Base-by-base conservation (phyloP, 805 yeast species). In the Cyberlindnera bimundalis region DNA sequence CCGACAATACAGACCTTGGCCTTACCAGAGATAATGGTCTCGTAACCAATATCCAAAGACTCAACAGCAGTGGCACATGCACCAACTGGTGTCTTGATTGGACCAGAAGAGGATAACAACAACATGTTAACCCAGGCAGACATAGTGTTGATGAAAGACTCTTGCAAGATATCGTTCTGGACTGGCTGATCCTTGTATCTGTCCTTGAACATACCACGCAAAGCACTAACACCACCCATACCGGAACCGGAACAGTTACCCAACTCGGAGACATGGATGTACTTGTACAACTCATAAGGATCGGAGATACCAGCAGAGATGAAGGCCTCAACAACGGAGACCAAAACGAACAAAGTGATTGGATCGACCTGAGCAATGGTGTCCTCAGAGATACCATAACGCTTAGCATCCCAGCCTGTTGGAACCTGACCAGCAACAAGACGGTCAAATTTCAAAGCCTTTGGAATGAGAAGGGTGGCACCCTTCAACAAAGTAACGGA, bases 191-290 rank as follows among this genome's bases (percentile, higher is more conserved):
- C 99, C 55, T 78, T 71, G 72, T 76, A 93, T 71, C 99, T 82
- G 62, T 91, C 96, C 68, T 78, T 89, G 76, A 89, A 93, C 98
- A 93, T 93, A 57, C 96, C 97, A 66, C 95, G 86, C 61, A 93
- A 71, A 39, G 99, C 99, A 55, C 84, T 65, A 58, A 91, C 95
- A 83, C 99, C 99, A 70, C 99, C 99, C 96, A 93, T 91, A 79
- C 99, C 99, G 42, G 97, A 89, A 73, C 99, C 99, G 35, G 96
- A 84, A 77, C 98, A 90, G 78, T 91, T 95, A 73, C 99, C 99
- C 55, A 93, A 89, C 70, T 93, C 98, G 34, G 98, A 89, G 43
- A 93, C 95, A 66, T 93, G 99, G 37, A 95, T 96, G 64, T 93
- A 95, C 71, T 91, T 83, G 77, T 93, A 93, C 76, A 95, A 88